Evolutionary conservation across 2,329 filamentous ascomycete species (phyloP).

Genomic region (Aspergillus sp.): DNA sequence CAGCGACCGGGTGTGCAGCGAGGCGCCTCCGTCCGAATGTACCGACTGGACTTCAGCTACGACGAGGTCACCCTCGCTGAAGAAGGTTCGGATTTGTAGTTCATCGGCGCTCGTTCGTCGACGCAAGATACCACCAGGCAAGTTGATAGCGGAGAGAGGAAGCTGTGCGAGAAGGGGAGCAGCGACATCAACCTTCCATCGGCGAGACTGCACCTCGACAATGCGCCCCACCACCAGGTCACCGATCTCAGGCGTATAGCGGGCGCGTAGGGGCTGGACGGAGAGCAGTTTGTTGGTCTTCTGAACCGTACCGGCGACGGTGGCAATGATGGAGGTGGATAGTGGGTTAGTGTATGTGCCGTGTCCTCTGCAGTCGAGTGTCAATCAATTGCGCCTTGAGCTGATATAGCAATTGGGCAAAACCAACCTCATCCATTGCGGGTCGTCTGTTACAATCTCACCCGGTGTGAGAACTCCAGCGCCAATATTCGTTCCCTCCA

Average conservation of each 20-base stretch:
- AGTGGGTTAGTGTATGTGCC: slow-evolving; percentile 75
- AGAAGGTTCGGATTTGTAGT: slow-evolving; percentile 95
- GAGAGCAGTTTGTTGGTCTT: slow-evolving; percentile 97
- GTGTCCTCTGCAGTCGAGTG: slow-evolving; percentile 67
- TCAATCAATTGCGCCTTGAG: slow-evolving; percentile 4
- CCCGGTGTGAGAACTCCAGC: slow-evolving; percentile 79
- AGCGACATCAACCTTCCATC: slow-evolving; percentile 94
- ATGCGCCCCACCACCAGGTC: slow-evolving; percentile 94
- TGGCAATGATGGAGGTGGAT: slow-evolving; percentile 73
- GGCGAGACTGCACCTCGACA: slow-evolving; percentile 86
- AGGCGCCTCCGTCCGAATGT: slow-evolving; percentile 80
- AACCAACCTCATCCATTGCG: slow-evolving; percentile 82
- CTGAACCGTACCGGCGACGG: slow-evolving; percentile 84
- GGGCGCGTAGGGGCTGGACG: slow-evolving; percentile 82
- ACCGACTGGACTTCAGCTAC: slow-evolving; percentile 94
- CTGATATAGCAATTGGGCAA: background rate
- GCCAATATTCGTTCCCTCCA: slow-evolving; percentile 27
- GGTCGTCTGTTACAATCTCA: slow-evolving; percentile 81
- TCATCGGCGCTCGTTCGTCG: slow-evolving; percentile 94
- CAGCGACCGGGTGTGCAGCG: slow-evolving; percentile 83
- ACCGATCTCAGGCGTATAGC: slow-evolving; percentile 94
- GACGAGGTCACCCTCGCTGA: slow-evolving; percentile 89
- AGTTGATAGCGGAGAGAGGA: slow-evolving; percentile 85
- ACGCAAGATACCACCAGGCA: slow-evolving; percentile 88
- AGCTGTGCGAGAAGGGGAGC: slow-evolving; percentile 82